A percentile compares a stretch with the other conserved stretches of the same genome.
Evolutionary conservation across 306 rosid species (phyloP).

Genomic region (Trifolium pratense): DNA sequence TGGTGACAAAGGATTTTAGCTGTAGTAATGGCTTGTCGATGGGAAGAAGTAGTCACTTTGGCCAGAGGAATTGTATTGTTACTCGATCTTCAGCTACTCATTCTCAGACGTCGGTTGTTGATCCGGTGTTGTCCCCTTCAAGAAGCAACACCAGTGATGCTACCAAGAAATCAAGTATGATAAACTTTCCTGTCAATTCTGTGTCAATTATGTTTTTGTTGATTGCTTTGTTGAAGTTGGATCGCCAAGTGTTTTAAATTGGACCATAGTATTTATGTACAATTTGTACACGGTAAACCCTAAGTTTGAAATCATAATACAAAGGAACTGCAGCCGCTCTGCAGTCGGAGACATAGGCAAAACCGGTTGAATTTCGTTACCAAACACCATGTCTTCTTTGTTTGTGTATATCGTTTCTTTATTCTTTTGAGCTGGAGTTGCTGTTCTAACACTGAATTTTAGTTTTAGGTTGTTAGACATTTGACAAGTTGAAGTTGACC

Average conservation of each 20-base stretch:
- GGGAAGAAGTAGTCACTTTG: slow-evolving; percentile 44
- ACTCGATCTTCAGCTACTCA: slow-evolving; percentile 72
- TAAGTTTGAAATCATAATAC: too few species aligned
- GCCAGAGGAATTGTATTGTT: slow-evolving; percentile 43
- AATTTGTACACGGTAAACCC: too few species aligned
- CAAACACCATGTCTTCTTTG: too few species aligned
- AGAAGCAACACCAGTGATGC: slow-evolving; percentile 56
- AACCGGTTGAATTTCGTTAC: too few species aligned
- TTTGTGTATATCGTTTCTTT: too few species aligned
- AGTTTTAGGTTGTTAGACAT: slow-evolving; percentile 9
- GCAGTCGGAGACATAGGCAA: too few species aligned
- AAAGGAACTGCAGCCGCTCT: too few species aligned
- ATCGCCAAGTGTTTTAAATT: not conserved
- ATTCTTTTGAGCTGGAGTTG: too few species aligned
- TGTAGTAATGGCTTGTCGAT: slow-evolving; percentile 54
- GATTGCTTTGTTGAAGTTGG: slow-evolving; percentile 38
- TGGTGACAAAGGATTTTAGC: slow-evolving; percentile 52
- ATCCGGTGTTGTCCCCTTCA: slow-evolving; percentile 67
- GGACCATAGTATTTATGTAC: too few species aligned
- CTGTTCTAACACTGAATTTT: not conserved
- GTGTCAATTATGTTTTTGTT: not conserved
- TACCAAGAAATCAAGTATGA: slow-evolving; percentile 82
- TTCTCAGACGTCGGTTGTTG: slow-evolving; percentile 73
- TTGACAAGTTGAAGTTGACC: slow-evolving; percentile 31
- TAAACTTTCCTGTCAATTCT: not conserved